A percentile compares a stretch with the other conserved stretches of the same genome.
phyloP scores from a whole-genome alignment of 352 stramenopile species.

The Globisporangium splendens region DNA sequence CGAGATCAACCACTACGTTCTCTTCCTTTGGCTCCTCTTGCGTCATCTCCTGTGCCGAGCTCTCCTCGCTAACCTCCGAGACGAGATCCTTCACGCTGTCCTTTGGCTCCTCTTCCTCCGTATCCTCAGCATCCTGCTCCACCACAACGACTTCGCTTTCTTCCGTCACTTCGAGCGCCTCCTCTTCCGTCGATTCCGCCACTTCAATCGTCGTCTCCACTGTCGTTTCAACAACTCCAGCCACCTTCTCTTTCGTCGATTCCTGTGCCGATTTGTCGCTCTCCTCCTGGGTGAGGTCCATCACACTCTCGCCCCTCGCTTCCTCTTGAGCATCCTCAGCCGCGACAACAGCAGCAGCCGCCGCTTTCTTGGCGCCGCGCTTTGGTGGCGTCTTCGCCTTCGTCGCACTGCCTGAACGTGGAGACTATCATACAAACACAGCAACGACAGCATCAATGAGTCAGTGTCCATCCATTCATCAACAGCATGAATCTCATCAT shows the following conservation, averaged over 20 bases:
- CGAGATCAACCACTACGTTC: too few relatives aligned
- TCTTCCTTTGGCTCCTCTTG: too few relatives aligned
- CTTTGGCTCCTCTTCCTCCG: too few relatives aligned
- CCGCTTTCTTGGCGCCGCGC: slow-evolving; percentile 7
- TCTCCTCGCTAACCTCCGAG: too few relatives aligned
- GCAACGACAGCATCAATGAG: not conserved
- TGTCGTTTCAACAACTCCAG: not conserved
- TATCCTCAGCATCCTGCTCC: too few relatives aligned
- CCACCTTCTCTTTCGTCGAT: slow-evolving; percentile 5
- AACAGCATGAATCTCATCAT: not conserved
- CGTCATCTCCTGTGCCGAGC: too few relatives aligned
- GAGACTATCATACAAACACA: slow-evolving; percentile 4
- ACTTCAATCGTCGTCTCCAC: slow-evolving; percentile 9
- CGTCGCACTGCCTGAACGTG: slow-evolving; percentile 4
- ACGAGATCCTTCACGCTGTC: too few relatives aligned
- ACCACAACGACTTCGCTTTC: not conserved
- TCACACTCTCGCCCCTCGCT: not conserved
- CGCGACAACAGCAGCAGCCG: too few relatives aligned
- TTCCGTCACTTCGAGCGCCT: not conserved
- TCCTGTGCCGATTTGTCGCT: not conserved
- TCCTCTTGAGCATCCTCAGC: not conserved
- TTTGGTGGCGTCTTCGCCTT: slow-evolving; percentile 13
- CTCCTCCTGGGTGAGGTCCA: too few relatives aligned
- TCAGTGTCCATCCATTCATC: not conserved
- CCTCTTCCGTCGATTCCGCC: slow-evolving; percentile 1